Percentiles rank a stretch among this genome's conserved stretches.
phyloP scores from a whole-genome alignment of 345 rosid species.

The Pistacia vera region DNA sequence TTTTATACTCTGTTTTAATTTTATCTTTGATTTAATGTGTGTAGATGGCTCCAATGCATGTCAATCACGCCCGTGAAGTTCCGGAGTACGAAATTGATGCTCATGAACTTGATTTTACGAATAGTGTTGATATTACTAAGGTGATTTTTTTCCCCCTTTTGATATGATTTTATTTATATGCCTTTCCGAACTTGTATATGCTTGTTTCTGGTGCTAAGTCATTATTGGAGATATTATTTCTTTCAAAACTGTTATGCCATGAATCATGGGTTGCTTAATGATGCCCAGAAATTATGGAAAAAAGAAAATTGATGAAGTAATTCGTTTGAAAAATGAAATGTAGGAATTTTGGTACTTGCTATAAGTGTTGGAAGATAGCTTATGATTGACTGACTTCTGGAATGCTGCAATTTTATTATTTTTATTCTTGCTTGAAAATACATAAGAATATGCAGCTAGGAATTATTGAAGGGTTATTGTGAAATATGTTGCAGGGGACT shows the following conservation, averaged over 20 bases:
- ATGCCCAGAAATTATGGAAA: background rate
- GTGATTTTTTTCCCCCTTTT: constrained; percentile 25
- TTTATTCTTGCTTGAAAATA: background rate
- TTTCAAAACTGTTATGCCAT: background rate
- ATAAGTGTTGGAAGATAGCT: background rate
- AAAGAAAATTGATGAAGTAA: background rate
- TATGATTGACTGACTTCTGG: background rate
- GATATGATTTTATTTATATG: background rate
- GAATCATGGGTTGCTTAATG: background rate
- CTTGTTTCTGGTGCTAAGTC: background rate
- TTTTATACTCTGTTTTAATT: background rate
- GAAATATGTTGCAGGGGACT: constrained; percentile 64
- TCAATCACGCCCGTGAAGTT: constrained; percentile 78
- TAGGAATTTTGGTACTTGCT: background rate
- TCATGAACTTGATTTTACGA: constrained; percentile 73
- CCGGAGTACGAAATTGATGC: constrained; percentile 90
- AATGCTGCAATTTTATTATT: background rate
- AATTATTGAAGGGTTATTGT: background rate
- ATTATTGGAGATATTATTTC: background rate
- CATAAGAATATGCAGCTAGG: background rate
- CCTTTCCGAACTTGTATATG: background rate
- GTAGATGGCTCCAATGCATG: constrained; percentile 94
- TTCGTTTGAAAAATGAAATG: background rate
- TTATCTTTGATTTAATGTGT: constrained; percentile 10
- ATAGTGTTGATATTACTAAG: constrained; percentile 77